phyloP scores from a whole-genome alignment of 805 yeast genomes.

The Priceomyces carsonii region DNA sequence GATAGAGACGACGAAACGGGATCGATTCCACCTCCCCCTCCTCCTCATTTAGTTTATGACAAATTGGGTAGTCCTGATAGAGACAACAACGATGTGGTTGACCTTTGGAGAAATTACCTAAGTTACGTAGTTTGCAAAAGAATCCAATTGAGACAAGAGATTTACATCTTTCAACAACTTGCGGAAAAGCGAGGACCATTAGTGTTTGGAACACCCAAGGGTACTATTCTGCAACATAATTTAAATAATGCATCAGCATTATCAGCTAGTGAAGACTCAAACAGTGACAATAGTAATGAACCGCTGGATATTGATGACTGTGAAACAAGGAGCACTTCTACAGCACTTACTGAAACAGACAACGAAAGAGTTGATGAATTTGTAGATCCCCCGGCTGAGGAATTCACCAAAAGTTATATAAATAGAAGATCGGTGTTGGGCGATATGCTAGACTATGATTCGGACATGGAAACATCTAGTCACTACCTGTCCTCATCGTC shows the following conservation, averaged over 20 bases:
- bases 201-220: conserved; percentile 7
- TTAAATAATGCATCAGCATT: too few relatives aligned
- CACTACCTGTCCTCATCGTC: conserved; percentile 5
- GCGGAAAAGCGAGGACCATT: conserved; percentile 9
- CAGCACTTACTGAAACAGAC: conserved; percentile 1
- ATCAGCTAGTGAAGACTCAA: background rate
- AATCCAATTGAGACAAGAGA: conserved; percentile 42
- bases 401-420: conserved; percentile 23
- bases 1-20: conserved; percentile 9
- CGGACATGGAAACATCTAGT: conserved; percentile 10
- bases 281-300: background rate
- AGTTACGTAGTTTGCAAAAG: conserved; percentile 35
- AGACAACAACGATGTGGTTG: conserved; percentile 9
- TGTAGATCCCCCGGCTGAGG: conserved; percentile 17
- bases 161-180: conserved; percentile 30
- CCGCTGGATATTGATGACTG: background rate
- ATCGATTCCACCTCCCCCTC: conserved; percentile 27
- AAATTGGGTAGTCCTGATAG: background rate
- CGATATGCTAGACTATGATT: conserved; percentile 45
- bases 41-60: conserved; percentile 19
- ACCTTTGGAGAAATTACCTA: conserved; percentile 37
- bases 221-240: too few relatives aligned
- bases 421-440: conserved; percentile 44
- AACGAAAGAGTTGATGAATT: conserved; percentile 2
- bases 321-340: conserved; percentile 1